Percentiles rank a stretch among this genome's conserved stretches.
phyloP scores from a whole-genome alignment of 805 yeast genomes.

The Saccharomycopsis sp. region DNA sequence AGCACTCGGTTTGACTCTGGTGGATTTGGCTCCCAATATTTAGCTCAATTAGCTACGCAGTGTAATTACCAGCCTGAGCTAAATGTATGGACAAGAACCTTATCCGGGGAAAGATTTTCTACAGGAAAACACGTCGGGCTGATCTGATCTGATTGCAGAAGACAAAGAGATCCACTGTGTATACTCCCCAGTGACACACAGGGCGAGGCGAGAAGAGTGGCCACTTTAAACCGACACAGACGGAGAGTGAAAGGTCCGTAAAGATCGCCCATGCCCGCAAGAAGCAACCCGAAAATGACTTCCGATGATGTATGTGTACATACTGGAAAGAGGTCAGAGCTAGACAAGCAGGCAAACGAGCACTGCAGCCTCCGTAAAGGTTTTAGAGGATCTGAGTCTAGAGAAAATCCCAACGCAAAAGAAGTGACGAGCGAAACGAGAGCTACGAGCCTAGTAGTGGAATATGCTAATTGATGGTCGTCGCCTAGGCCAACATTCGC shows the following conservation, averaged over 20 bases:
- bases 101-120: too few relatives aligned
- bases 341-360: not conserved
- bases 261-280: too few relatives aligned
- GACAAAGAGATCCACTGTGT: not conserved
- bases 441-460: not conserved
- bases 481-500: too few relatives aligned
- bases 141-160: not conserved
- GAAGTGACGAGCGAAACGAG: not conserved
- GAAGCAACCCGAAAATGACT: too few relatives aligned
- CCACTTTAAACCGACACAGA: too few relatives aligned
- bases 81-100: too few relatives aligned
- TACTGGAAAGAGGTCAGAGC: not conserved
- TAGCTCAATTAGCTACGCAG: too few relatives aligned
- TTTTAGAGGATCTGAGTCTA: not conserved
- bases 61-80: too few relatives aligned
- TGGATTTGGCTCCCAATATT: too few relatives aligned
- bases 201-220: too few relatives aligned
- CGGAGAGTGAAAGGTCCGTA: too few relatives aligned
- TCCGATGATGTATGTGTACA: not conserved
- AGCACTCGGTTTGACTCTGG: not conserved
- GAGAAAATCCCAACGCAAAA: not conserved
- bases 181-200: not conserved
- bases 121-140: too few relatives aligned
- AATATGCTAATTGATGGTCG: not conserved
- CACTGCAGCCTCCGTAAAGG: not conserved